These are phyloP conservation scores for Herpetospermum pedunculosum DNA, from an alignment of 306 rosid genomes.

Conservation along the genomic window DNA sequence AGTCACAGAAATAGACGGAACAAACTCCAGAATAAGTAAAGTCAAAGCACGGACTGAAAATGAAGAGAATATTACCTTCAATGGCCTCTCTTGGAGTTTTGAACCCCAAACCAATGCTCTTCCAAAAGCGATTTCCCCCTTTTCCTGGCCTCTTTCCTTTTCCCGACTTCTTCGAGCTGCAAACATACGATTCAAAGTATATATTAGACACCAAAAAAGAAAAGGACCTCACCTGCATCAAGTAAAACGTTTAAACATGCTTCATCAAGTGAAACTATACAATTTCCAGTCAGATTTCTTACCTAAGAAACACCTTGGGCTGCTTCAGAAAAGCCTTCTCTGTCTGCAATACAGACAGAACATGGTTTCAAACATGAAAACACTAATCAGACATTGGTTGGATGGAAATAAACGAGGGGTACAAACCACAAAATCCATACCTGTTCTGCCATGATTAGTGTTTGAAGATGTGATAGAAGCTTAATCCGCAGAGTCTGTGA, in stretches of 20 bases:
- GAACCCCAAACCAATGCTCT: too few species aligned
- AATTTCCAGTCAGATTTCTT: not conserved
- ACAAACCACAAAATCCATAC: constrained; percentile 8
- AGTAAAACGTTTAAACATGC: not conserved
- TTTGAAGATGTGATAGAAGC: not conserved
- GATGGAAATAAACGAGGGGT: not conserved
- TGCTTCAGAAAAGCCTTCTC: too few species aligned
- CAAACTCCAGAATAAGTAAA: too few species aligned
- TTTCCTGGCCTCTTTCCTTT: too few species aligned
- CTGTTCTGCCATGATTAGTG: constrained; percentile 47
- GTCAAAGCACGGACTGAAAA: too few species aligned
- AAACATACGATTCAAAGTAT: not conserved
- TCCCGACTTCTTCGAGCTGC: constrained; percentile 41
- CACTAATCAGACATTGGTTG: not conserved
- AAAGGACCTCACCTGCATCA: not conserved
- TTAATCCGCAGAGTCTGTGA: constrained; percentile 10
- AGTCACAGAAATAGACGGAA: too few species aligned
- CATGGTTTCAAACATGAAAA: not conserved
- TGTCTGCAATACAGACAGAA: constrained; percentile 23
- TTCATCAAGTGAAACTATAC: not conserved
- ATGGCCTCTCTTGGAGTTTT: too few species aligned
- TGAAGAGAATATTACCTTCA: too few species aligned
- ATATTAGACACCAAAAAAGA: not conserved
- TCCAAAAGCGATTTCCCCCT: too few species aligned
- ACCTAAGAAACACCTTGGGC: too few species aligned